Conservation (phyloP, 805 yeast species). For the Candida coleopterorum region DNA sequence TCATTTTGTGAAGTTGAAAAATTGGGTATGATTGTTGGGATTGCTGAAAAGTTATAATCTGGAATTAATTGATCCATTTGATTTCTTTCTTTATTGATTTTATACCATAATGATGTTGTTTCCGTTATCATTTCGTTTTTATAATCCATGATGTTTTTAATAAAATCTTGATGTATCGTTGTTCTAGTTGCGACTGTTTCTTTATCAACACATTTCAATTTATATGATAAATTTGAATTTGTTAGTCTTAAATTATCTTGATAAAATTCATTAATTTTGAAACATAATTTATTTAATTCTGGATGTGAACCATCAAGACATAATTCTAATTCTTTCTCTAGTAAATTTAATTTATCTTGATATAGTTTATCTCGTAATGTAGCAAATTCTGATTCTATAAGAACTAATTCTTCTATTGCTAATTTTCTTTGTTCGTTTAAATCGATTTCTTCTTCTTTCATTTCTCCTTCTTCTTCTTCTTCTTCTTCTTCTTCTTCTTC, state of each 20-base stretch:
- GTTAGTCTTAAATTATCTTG: conserved; percentile 57
- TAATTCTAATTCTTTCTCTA: conserved; percentile 79
- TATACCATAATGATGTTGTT: conserved; percentile 87
- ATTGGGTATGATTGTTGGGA: conserved; percentile 30
- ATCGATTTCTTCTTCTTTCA: conserved; percentile 15
- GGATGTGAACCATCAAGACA: conserved; percentile 91
- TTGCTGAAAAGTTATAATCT: conserved; percentile 44
- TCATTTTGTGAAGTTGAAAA: background rate
- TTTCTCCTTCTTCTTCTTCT: conserved; percentile 11
- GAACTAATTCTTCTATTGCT: conserved; percentile 70
- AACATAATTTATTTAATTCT: conserved; percentile 68
- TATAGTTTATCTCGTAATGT: conserved; percentile 76
- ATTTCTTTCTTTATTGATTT: conserved; percentile 82
- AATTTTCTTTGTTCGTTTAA: conserved; percentile 45
- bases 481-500: conserved; percentile 12
- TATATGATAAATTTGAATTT: conserved; percentile 47
- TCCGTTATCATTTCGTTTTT: conserved; percentile 60
- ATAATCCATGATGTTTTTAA: conserved; percentile 61
- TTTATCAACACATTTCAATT: conserved; percentile 67
- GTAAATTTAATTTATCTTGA: conserved; percentile 72
- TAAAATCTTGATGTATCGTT: conserved; percentile 77
- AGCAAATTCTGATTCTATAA: conserved; percentile 85
- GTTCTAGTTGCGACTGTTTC: conserved; percentile 79
- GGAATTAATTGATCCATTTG: conserved; percentile 65
- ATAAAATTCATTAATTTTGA: conserved; percentile 66